phyloP scores from a whole-genome alignment of 306 rosid genomes.

The Castanea mollissima region DNA sequence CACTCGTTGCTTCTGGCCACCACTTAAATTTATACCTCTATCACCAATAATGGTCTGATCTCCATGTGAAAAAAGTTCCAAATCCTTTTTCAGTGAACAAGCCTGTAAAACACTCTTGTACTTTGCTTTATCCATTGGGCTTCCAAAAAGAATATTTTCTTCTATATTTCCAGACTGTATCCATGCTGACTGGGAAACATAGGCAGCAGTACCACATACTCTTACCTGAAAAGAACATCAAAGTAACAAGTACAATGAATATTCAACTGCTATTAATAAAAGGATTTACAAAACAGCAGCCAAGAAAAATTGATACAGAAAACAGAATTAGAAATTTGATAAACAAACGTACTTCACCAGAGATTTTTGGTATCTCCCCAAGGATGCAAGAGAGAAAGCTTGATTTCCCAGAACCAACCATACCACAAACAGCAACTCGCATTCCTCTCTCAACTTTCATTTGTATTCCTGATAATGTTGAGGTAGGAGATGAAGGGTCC shows the following conservation, averaged over 20 bases:
- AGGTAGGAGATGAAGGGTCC: slow-evolving; percentile 73
- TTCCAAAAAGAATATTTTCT: slow-evolving; percentile 89
- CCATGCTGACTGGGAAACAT: slow-evolving; percentile 95
- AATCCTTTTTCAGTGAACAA: slow-evolving; percentile 86
- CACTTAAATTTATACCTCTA: slow-evolving; percentile 90
- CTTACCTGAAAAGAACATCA: slow-evolving; percentile 55
- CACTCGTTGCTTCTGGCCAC: slow-evolving; percentile 97
- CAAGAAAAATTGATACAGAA: slow-evolving; percentile 18
- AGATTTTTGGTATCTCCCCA: slow-evolving; percentile 87
- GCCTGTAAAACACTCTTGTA: slow-evolving; percentile 88
- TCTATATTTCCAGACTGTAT: slow-evolving; percentile 92
- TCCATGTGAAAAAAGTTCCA: slow-evolving; percentile 84
- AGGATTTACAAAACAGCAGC: slow-evolving; percentile 7
- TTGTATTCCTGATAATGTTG: slow-evolving; percentile 76
- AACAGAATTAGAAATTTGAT: slow-evolving; percentile 25
- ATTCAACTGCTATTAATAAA: slow-evolving; percentile 9
- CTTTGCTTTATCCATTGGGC: slow-evolving; percentile 87
- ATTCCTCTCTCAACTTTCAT: slow-evolving; percentile 78
- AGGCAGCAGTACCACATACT: slow-evolving; percentile 84
- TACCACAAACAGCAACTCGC: slow-evolving; percentile 97
- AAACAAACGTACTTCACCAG: slow-evolving; percentile 82
- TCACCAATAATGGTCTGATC: slow-evolving; percentile 96
- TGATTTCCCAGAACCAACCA: slow-evolving; percentile 95
- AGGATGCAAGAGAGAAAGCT: slow-evolving; percentile 96
- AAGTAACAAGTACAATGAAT: slow-evolving; percentile 18